These are phyloP conservation scores for Priceomyces medius DNA, from an alignment of 805 yeast species.

Conservation along the genomic window DNA sequence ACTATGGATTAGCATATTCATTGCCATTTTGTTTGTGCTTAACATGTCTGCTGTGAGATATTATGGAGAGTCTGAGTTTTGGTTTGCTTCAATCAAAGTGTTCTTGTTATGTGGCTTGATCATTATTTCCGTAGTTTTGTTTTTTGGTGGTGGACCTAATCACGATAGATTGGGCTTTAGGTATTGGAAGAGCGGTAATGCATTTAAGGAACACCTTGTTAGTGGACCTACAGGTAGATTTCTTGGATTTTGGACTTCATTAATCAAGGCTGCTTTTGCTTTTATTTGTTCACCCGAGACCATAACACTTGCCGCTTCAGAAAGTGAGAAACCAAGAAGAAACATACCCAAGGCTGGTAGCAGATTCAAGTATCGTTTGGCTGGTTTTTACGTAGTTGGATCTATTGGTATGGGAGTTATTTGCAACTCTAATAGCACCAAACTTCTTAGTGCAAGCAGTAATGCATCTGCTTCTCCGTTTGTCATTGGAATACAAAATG, in stretches of 20 bases:
- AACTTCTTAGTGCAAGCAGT: constrained; percentile 37
- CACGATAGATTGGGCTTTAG: constrained; percentile 21
- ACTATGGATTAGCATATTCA: constrained; percentile 45
- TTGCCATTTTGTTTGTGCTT: constrained; percentile 19
- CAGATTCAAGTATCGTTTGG: constrained; percentile 50
- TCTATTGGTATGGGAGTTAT: constrained; percentile 37
- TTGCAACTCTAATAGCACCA: constrained; percentile 39
- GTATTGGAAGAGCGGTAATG: constrained; percentile 22
- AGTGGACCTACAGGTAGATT: constrained; percentile 58
- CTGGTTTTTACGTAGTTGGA: constrained; percentile 31
- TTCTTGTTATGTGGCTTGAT: constrained; percentile 18
- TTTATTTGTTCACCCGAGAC: constrained; percentile 58
- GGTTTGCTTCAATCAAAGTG: constrained; percentile 19
- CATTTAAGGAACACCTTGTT: constrained; percentile 16
- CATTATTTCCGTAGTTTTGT: constrained; percentile 19
- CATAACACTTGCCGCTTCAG: constrained; percentile 41
- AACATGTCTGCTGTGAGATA: constrained; percentile 17
- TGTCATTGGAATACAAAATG: constrained; percentile 31
- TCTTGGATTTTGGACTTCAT: constrained; percentile 58
- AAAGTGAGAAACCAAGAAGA: constrained; percentile 56
- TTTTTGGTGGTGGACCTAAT: constrained; percentile 21
- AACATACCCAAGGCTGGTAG: constrained; percentile 58
- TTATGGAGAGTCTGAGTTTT: constrained; percentile 24
- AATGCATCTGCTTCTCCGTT: constrained; percentile 42
- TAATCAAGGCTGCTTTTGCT: constrained; percentile 61